These are phyloP conservation scores for Lipomyces mesembrius DNA, from an alignment of 805 yeast species.

Conservation along the genomic window DNA sequence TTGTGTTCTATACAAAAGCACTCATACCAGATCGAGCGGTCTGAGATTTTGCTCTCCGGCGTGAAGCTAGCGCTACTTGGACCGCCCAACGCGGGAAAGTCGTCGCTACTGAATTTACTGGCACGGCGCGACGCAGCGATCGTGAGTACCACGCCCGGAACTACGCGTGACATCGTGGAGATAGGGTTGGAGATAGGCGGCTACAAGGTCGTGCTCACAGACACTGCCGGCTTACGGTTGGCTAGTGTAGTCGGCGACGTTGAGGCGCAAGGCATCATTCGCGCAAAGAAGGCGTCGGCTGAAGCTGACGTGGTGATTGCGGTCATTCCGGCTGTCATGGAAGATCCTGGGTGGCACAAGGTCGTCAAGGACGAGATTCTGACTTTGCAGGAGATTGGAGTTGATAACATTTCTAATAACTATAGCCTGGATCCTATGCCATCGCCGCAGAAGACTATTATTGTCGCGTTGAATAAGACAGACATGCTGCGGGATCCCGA, in stretches of 20 bases:
- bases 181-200: constrained; percentile 82
- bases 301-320: constrained; percentile 72
- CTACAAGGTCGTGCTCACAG: constrained; percentile 80
- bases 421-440: not conserved
- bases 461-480: constrained; percentile 46
- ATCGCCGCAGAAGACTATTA: constrained; percentile 31
- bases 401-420: not conserved
- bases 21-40: constrained; percentile 54
- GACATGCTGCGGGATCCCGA: constrained; percentile 37
- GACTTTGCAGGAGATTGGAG: constrained; percentile 24
- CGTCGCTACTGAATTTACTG: constrained; percentile 77
- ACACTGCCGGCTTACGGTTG: constrained; percentile 87
- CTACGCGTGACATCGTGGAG: constrained; percentile 88
- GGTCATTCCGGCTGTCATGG: constrained; percentile 54
- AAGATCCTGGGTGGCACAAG: constrained; percentile 19
- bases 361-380: constrained; percentile 19
- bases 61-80: constrained; percentile 77
- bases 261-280: constrained; percentile 78
- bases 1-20: constrained; percentile 53
- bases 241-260: constrained; percentile 49
- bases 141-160: constrained; percentile 90
- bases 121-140: constrained; percentile 84
- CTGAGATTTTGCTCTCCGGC: constrained; percentile 72
- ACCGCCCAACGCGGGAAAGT: constrained; percentile 96
- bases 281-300: constrained; percentile 67